Evolutionary conservation across 2,329 filamentous ascomycete genomes (phyloP).

Genomic region (Neospermospora avenae): DNA sequence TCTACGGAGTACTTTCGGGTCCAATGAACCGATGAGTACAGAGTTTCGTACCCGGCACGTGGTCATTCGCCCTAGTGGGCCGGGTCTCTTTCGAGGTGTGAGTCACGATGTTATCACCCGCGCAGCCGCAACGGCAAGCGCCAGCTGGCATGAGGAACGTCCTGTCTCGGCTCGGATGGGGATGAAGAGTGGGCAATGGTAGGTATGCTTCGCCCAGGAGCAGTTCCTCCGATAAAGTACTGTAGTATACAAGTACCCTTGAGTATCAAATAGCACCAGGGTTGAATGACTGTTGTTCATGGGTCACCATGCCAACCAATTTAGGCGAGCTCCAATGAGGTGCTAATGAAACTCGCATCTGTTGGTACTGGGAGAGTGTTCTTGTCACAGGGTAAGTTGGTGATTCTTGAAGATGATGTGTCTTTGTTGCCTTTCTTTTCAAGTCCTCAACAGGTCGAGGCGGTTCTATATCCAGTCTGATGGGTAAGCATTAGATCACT

Average conservation of each 20-base stretch:
- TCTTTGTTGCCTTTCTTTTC: not conserved
- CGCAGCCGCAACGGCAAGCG: not conserved
- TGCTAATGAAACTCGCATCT: not conserved
- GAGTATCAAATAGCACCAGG: too few species aligned
- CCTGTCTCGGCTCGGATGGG: not conserved
- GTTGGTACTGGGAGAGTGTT: not conserved
- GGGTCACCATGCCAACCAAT: slow-evolving; percentile 1
- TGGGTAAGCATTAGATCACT: too few species aligned
- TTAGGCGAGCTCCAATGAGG: not conserved
- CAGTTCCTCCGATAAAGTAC: not conserved
- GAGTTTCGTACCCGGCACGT: not conserved
- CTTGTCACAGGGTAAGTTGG: not conserved
- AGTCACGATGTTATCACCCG: not conserved
- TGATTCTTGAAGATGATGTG: not conserved
- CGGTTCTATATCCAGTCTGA: not conserved
- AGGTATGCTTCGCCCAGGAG: not conserved
- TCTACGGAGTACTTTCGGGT: too few species aligned
- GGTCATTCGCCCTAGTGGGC: not conserved
- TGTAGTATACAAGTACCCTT: not conserved
- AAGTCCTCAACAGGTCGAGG: not conserved
- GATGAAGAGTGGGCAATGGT: not conserved
- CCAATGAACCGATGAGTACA: too few species aligned
- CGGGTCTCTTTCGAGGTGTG: not conserved
- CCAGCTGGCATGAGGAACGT: not conserved
- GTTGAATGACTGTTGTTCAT: not conserved